Percentiles rank a stretch among this genome's conserved stretches.
Conservation (phyloP, 1,284 basidiomycete genomes). For the Cutaneotrichosporon mucoides region DNA sequence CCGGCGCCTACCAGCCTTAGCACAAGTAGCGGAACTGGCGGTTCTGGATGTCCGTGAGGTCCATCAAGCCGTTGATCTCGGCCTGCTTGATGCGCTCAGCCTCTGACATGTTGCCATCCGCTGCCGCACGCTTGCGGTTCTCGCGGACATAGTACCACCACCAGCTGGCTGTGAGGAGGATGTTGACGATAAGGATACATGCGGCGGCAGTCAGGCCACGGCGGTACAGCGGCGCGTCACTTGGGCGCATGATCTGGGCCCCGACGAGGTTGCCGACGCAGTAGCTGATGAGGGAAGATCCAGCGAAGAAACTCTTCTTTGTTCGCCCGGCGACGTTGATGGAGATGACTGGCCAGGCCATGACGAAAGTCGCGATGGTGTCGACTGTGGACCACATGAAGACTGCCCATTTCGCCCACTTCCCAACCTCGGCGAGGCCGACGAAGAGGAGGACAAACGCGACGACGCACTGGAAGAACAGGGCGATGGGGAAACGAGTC, state of each 20-base stretch:
- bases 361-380: constrained; percentile 20
- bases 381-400: constrained; percentile 15
- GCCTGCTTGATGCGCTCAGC: constrained; percentile 23
- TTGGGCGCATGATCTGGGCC: constrained; percentile 21
- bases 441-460: constrained; percentile 24
- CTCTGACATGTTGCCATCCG: constrained; percentile 16
- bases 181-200: constrained; percentile 18
- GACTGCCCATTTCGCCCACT: constrained; percentile 27
- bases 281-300: constrained; percentile 13
- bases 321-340: constrained; percentile 21
- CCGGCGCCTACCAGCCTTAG: no score
- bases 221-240: constrained; percentile 24
- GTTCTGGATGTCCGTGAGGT: constrained; percentile 27
- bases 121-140: constrained; percentile 22
- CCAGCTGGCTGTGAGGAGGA: constrained; percentile 18
- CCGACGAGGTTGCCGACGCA: constrained; percentile 30
- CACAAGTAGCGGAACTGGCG: constrained; percentile 10
- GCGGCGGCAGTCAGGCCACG: constrained; percentile 13
- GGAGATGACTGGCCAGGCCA: constrained; percentile 13
- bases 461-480: constrained; percentile 12
- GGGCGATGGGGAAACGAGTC: constrained; percentile 26
- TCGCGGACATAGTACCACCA: constrained; percentile 22
- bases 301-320: constrained; percentile 21
- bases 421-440: constrained; percentile 14
- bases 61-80: constrained; percentile 27